Conservation (phyloP, 352 stramenopile species). For the Phytophthora gonapodyides region DNA sequence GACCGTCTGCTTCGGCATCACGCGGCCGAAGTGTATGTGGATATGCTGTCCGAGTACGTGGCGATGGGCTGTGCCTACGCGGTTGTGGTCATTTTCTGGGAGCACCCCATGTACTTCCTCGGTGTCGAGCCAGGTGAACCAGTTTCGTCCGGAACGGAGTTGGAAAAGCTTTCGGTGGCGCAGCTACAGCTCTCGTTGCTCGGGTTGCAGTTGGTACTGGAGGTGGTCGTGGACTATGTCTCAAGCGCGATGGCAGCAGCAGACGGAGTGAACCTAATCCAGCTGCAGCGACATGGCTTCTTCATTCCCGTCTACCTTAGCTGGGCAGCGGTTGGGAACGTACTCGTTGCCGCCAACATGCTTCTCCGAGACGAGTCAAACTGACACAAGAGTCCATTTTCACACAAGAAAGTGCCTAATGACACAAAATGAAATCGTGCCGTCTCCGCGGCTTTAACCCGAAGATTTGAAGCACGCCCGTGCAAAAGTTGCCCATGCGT, state of each 20-base stretch:
- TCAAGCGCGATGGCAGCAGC: conserved; percentile 16
- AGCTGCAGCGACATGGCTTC: conserved; percentile 16
- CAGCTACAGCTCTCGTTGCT: conserved; percentile 11
- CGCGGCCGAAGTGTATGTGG: conserved; percentile 26
- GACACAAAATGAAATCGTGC: too few species aligned
- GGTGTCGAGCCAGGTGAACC: background rate
- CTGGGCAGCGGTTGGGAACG: conserved; percentile 14
- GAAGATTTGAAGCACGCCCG: too few species aligned
- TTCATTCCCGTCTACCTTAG: conserved; percentile 20
- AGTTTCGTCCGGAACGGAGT: background rate
- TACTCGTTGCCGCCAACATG: conserved; percentile 2
- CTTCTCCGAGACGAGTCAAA: too few species aligned
- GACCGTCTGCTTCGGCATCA: conserved; percentile 26
- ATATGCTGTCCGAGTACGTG: conserved; percentile 46
- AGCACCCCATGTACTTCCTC: conserved; percentile 34
- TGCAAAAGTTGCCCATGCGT: too few species aligned
- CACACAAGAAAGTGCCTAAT: too few species aligned
- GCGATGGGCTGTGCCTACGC: conserved; percentile 36
- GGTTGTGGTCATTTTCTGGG: conserved; percentile 31
- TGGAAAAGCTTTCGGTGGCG: background rate
- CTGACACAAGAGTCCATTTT: too few species aligned
- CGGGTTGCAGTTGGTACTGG: conserved; percentile 7
- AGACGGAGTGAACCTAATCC: conserved; percentile 16
- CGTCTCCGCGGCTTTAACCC: too few species aligned
- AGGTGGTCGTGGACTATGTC: conserved; percentile 24